Evolutionary conservation across 1,284 basidiomycete genomes (phyloP).

Genomic region (Schizophyllum amplum): DNA sequence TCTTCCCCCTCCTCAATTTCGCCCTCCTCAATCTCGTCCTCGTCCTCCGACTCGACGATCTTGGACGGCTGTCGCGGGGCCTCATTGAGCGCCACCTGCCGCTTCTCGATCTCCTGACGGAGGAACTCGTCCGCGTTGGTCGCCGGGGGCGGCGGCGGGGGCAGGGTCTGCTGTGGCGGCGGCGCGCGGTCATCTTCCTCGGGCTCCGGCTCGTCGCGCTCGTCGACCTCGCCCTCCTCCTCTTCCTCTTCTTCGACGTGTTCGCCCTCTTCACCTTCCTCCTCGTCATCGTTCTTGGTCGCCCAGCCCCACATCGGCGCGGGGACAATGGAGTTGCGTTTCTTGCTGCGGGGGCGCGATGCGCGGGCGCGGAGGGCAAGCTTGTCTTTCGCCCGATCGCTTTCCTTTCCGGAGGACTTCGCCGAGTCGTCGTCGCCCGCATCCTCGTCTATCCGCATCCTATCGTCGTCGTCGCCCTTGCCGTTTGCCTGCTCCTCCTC

Average conservation of each 20-base stretch:
- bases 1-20: slow-evolving; percentile 14
- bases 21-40: slow-evolving; percentile 11
- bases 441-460: slow-evolving; percentile 1
- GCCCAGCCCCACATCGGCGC: slow-evolving; percentile 75
- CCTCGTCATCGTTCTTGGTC: slow-evolving; percentile 2
- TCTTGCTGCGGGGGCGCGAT: slow-evolving; percentile 36
- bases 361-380: background rate
- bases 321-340: slow-evolving; percentile 60
- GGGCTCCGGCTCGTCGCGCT: slow-evolving; percentile 24
- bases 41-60: slow-evolving; percentile 7
- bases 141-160: background rate
- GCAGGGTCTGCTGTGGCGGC: background rate
- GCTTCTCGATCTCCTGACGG: slow-evolving; percentile 7
- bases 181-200: slow-evolving; percentile 24
- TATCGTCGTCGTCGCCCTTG: slow-evolving; percentile 10
- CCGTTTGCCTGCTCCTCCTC: slow-evolving; percentile 10
- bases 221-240: slow-evolving; percentile 18
- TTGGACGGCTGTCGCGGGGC: slow-evolving; percentile 3
- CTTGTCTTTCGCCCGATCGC: slow-evolving; percentile 10
- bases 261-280: slow-evolving; percentile 20
- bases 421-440: slow-evolving; percentile 5
- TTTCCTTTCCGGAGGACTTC: slow-evolving; percentile 9
- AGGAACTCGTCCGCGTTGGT: slow-evolving; percentile 17
- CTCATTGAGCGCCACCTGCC: slow-evolving; percentile 11
- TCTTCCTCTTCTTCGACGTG: slow-evolving; percentile 19